Base-by-base conservation (phyloP, 257 asterid species). In the Datura wrightii region DNA sequence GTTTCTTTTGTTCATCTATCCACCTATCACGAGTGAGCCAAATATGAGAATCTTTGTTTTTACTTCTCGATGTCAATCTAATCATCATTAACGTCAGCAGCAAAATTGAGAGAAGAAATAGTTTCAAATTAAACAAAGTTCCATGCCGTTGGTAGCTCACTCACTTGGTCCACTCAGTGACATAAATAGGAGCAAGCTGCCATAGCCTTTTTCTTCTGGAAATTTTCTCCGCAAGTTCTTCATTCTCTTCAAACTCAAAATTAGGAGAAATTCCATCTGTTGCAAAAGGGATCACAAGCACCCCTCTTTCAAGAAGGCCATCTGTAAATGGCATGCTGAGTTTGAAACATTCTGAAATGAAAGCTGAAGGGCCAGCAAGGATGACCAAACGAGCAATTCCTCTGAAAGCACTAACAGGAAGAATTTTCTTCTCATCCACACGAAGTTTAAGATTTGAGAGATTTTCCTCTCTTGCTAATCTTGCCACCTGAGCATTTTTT, bases 301-400 rank as follows among this genome's bases (percentile, higher is more conserved):
- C 95, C 67, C 94, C 98, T 87, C 98, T 89, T 59, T 96, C 99
- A 5, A 92, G 72, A 63, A 96, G 96, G 79, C 89, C 83, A 69
- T 92, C 98, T 2, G 98, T 86, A 88, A 89, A 93, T 82, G 97
- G 96, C 76, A 90, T 92, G 55, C 98, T 94, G 36, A 39, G 87
- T 85, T 86, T 93, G 83, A 93, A 96, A 48, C 96, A 88, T 85
- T 96, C 98, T 10, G 87, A 88, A 79, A 96, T 88, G 90, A 89
- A 96, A 86, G 91, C 86, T 31, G 96, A 90, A 72, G 99, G 97
- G 69, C 98, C 98, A 8, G 95, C 93, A 71, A 94, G 88, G 85
- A 96, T 90, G 74, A 94, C 99, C 81, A 96, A 97, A 82, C 98
- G 99, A 55, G 97, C 97, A 39, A 94, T 88, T 80, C 99, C 99